A percentile compares a stretch with the other conserved stretches of the same genome.
These are phyloP conservation scores for Cladosporium sp. DNA, from an alignment of 2,329 filamentous ascomycete species.

Conservation along the genomic window DNA sequence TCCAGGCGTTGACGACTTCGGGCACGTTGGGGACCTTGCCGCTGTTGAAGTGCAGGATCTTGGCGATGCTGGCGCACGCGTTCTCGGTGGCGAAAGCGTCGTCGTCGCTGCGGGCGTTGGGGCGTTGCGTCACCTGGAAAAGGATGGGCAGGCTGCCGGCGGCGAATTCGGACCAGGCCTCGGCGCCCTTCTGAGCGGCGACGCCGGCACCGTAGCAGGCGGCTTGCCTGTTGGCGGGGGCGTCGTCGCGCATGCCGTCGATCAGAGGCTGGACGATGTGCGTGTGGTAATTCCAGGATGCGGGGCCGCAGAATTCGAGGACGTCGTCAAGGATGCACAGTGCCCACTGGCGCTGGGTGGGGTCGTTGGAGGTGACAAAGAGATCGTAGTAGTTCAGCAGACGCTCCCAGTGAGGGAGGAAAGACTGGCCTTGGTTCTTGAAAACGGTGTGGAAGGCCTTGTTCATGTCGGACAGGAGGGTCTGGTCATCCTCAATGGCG, in stretches of 20 bases:
- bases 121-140: conserved; percentile 77
- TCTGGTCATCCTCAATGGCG: conserved; percentile 96
- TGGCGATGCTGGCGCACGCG: conserved; percentile 91
- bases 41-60: conserved; percentile 89
- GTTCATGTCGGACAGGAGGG: conserved; percentile 97
- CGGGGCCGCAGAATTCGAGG: conserved; percentile 88
- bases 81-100: conserved; percentile 98
- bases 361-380: conserved; percentile 76
- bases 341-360: conserved; percentile 97
- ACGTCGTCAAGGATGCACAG: conserved; percentile 98
- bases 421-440: conserved; percentile 85
- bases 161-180: conserved; percentile 82
- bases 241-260: conserved; percentile 77
- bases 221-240: conserved; percentile 90
- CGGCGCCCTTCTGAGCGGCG: conserved; percentile 86
- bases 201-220: conserved; percentile 95
- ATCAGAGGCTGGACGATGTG: conserved; percentile 85
- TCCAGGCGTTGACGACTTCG: conserved; percentile 76
- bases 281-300: conserved; percentile 80
- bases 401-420: conserved; percentile 83
- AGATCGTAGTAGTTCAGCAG: conserved; percentile 79
- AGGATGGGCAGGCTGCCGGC: conserved; percentile 73
- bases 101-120: conserved; percentile 81
- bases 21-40: conserved; percentile 71
- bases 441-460: conserved; percentile 99